phyloP scores from a whole-genome alignment of 1,284 basidiomycete species.

The Trametes hirsuta region DNA sequence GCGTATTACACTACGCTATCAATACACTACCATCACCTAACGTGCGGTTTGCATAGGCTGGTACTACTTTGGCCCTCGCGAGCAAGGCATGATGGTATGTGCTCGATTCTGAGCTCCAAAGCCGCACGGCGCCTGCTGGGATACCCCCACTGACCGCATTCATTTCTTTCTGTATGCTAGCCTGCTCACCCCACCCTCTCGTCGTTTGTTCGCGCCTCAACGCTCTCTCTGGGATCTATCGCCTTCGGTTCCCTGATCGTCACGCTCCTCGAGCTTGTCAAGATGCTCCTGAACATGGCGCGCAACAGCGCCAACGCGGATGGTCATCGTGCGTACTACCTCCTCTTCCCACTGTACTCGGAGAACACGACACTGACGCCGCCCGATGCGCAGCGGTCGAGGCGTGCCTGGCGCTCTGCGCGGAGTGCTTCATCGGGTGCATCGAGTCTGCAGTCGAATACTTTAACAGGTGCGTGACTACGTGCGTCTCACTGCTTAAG shows the following conservation, averaged over 20 bases:
- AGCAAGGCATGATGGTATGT: slow-evolving; percentile 62
- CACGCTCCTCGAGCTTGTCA: slow-evolving; percentile 79
- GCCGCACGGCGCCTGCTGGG: too few species aligned
- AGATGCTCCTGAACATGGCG: slow-evolving; percentile 66
- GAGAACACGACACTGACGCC: neutral
- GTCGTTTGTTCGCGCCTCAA: slow-evolving; percentile 81
- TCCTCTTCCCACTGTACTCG: neutral
- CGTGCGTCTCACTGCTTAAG: slow-evolving; percentile 1
- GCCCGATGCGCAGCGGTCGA: slow-evolving; percentile 55
- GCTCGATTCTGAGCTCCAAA: too few species aligned
- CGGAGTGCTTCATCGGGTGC: slow-evolving; percentile 79
- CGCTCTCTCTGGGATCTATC: slow-evolving; percentile 86
- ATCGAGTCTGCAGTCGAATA: slow-evolving; percentile 75
- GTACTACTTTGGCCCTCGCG: slow-evolving; percentile 76
- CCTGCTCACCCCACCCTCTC: slow-evolving; percentile 74
- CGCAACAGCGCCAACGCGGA: slow-evolving; percentile 72
- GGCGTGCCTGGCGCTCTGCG: slow-evolving; percentile 77
- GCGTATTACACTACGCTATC: slow-evolving; percentile 24
- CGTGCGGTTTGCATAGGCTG: slow-evolving; percentile 43
- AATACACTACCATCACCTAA: neutral
- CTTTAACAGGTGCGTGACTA: slow-evolving; percentile 70
- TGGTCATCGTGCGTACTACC: slow-evolving; percentile 65
- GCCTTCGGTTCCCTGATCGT: slow-evolving; percentile 91
- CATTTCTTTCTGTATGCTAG: slow-evolving; percentile 33
- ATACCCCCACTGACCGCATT: too few species aligned